Evolutionary conservation across 2,329 filamentous ascomycete species (phyloP), one percentile per base, ranked within the genome.

Genomic region (Aspergillus calidoustus): DNA sequence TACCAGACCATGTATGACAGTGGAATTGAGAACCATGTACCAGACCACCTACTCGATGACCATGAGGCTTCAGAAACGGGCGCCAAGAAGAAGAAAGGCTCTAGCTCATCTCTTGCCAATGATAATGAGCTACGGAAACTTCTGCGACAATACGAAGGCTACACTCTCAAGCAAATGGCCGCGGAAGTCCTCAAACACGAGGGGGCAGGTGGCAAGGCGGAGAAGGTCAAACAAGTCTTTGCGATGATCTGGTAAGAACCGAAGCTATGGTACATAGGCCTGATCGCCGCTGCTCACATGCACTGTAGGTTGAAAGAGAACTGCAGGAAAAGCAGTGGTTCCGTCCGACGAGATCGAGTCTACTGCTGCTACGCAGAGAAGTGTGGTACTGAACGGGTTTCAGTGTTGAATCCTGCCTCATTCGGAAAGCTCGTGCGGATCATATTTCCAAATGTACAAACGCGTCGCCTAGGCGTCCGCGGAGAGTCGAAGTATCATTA

Each of bases 401-500:
- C 95, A 0, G 93, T 97, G 9, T 80, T 99, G 60, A 99, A 99
- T 73, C 95, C 95, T 47, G 95, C 95, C 9, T 98, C 94, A 30
- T 99, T 99, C 78, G 95, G 95, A 60, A 99, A 99, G 78, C 86
- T 99, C 48, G 95, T 99, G 38, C 89, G 95, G 34, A 94, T 99
- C 44, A 90, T 99, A 55, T 99, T 98, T 70, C 94, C 95, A 0
- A 94, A 93, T 47, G 89, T 99, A 23, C 94, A 96, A 78, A 99
- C 95, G 34, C 86, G 95, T 62, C 87, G 95, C 66, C 83, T 99
- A 13, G 95, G 95, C 65, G 93, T 98, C 51, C 88, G 95, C 57
- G 95, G 95, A 66, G 94, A 98, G 80, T 99, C 95, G 15, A 99
- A 99, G 76, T 99, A 99, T 76, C 95, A 99, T 77, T 99, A 99